A percentile compares a stretch with the other conserved stretches of the same genome.
Conservation (phyloP, 1,284 basidiomycete genomes). For the Chalciporus piperatoides region DNA sequence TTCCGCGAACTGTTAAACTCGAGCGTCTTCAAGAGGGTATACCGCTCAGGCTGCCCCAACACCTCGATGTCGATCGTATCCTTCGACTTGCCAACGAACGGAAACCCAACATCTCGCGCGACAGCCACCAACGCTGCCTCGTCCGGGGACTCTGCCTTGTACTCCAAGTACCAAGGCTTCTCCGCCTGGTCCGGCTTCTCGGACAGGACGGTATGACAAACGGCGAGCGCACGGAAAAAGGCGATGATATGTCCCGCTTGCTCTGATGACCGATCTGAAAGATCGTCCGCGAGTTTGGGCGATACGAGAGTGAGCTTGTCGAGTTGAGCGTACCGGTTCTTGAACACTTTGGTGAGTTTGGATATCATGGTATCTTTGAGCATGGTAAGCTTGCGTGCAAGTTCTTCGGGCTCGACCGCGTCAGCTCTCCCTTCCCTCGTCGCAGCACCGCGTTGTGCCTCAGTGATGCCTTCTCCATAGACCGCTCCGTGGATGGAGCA, state of each 20-base stretch:
- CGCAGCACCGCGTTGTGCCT: constrained; percentile 91
- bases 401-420: constrained; percentile 64
- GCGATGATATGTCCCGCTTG: constrained; percentile 72
- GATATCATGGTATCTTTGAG: constrained; percentile 80
- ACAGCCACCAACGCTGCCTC: constrained; percentile 92
- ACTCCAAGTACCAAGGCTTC: constrained; percentile 71
- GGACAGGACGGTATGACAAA: constrained; percentile 90
- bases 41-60: constrained; percentile 83
- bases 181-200: constrained; percentile 66
- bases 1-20: constrained; percentile 95
- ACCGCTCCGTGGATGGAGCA: constrained; percentile 83
- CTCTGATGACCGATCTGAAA: constrained; percentile 57
- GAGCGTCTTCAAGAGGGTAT: constrained; percentile 75
- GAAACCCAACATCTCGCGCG: constrained; percentile 91
- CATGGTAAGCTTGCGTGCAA: constrained; percentile 58
- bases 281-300: constrained; percentile 75
- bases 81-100: constrained; percentile 78
- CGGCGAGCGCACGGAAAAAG: constrained; percentile 88
- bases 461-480: constrained; percentile 93
- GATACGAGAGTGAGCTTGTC: constrained; percentile 89
- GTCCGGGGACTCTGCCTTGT: constrained; percentile 95
- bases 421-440: constrained; percentile 74
- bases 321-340: constrained; percentile 83
- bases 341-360: constrained; percentile 74
- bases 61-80: constrained; percentile 86